A percentile compares a stretch with the other conserved stretches of the same genome.
Conservation (phyloP, 2,329 filamentous ascomycete species). For the Neurospora sp. region DNA sequence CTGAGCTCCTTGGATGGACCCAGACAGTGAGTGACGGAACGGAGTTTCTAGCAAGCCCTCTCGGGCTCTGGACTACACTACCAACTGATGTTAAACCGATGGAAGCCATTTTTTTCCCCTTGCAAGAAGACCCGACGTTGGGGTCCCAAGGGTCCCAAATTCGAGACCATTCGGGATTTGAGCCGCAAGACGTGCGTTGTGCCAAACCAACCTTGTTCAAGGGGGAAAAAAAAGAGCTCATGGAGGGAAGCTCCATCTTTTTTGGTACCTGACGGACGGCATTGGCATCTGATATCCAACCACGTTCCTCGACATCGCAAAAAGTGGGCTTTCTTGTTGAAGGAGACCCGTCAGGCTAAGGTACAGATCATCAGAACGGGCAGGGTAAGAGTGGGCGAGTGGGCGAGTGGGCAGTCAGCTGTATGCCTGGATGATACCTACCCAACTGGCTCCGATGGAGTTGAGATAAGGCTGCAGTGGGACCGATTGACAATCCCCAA, state of each 20-base stretch:
- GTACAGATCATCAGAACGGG: not conserved
- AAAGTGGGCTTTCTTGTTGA: not conserved
- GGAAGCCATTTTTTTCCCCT: not conserved
- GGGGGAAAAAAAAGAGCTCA: not conserved
- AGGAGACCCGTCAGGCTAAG: not conserved
- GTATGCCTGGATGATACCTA: not conserved
- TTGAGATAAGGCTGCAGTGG: not conserved
- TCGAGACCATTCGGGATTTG: not conserved
- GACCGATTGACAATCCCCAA: not conserved
- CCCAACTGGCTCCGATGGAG: not conserved
- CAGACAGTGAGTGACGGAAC: not conserved
- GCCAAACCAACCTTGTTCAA: not conserved
- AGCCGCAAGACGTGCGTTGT: not conserved
- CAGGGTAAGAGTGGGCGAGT: not conserved
- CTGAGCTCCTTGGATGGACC: not conserved
- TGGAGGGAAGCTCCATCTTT: not conserved
- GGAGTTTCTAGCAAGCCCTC: not conserved
- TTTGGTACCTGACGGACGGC: not conserved
- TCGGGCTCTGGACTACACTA: not conserved
- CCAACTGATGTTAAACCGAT: not conserved
- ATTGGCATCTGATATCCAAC: not conserved
- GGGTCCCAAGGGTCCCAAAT: not conserved
- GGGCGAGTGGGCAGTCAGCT: not conserved
- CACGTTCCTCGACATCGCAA: not conserved
- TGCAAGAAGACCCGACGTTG: not conserved